Percentiles rank a stretch among this genome's conserved stretches.
These are phyloP conservation scores for Mycena venus DNA, from an alignment of 768 basidiomycete genomes.

Conservation along the genomic window DNA sequence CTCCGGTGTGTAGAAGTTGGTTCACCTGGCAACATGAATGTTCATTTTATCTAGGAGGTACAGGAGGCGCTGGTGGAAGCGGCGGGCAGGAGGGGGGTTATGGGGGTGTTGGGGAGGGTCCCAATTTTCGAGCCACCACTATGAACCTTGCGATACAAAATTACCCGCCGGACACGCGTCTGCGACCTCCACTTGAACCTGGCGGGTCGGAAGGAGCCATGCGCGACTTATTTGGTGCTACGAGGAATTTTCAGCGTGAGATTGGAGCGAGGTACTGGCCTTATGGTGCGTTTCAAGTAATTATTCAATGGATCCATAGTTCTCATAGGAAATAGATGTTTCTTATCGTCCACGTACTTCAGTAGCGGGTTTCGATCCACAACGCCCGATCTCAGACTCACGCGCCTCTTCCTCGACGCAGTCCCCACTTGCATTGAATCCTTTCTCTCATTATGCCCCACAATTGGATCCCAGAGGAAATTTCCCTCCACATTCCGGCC, in stretches of 20 bases:
- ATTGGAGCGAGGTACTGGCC: too few species aligned
- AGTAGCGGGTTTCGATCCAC: background rate
- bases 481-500: background rate
- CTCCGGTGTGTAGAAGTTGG: too few species aligned
- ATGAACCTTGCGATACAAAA: background rate
- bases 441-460: background rate
- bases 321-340: too few species aligned
- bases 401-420: background rate
- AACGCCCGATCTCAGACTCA: background rate
- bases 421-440: background rate
- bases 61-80: background rate
- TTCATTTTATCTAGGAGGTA: background rate
- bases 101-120: background rate
- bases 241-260: too few species aligned
- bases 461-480: background rate
- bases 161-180: background rate
- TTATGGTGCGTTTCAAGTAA: too few species aligned
- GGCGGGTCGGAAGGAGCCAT: too few species aligned
- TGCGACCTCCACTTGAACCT: too few species aligned
- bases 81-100: background rate
- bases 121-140: background rate
- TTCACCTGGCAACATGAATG: background rate
- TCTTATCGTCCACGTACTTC: too few species aligned
- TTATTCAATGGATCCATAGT: too few species aligned
- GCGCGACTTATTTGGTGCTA: too few species aligned